These are phyloP conservation scores for Sanghuangporus baumii DNA, from an alignment of 1,284 basidiomycete species.

Conservation along the genomic window DNA sequence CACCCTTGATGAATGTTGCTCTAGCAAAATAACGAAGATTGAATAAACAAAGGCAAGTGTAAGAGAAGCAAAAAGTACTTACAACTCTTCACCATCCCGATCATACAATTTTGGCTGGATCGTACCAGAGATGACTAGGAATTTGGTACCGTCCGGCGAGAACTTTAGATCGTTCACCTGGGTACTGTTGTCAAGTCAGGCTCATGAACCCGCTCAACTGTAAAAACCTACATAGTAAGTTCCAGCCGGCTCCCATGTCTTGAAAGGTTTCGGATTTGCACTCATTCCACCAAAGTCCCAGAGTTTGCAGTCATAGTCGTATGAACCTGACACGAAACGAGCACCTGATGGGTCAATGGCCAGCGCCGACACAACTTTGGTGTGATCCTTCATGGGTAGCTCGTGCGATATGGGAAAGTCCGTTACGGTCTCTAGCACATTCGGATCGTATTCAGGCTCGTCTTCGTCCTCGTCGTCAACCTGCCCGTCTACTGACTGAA, in stretches of 20 bases:
- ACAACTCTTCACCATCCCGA: slow-evolving; percentile 87
- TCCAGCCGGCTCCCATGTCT: slow-evolving; percentile 90
- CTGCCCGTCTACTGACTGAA: slow-evolving; percentile 11
- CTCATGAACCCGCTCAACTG: slow-evolving; percentile 10
- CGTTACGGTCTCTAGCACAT: slow-evolving; percentile 42
- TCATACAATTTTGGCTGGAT: slow-evolving; percentile 85
- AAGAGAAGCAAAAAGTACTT: slow-evolving; percentile 31
- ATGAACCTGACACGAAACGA: slow-evolving; percentile 83
- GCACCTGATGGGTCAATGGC: slow-evolving; percentile 92
- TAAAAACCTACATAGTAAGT: slow-evolving; percentile 76
- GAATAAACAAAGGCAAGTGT: neutral
- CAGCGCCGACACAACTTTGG: slow-evolving; percentile 90
- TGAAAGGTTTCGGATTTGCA: slow-evolving; percentile 79
- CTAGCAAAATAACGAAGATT: slow-evolving; percentile 34
- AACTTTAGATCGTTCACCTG: slow-evolving; percentile 89
- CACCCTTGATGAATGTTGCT: slow-evolving; percentile 88
- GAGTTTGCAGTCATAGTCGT: slow-evolving; percentile 96
- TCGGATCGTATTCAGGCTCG: slow-evolving; percentile 63
- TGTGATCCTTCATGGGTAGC: slow-evolving; percentile 87
- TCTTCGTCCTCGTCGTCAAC: slow-evolving; percentile 36
- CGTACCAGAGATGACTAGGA: slow-evolving; percentile 86
- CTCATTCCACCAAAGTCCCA: slow-evolving; percentile 99
- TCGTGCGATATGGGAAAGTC: slow-evolving; percentile 85
- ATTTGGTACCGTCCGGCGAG: slow-evolving; percentile 79
- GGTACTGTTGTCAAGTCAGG: slow-evolving; percentile 15